These are phyloP conservation scores for Eucalyptus albens DNA, from an alignment of 345 rosid species.

Conservation along the genomic window DNA sequence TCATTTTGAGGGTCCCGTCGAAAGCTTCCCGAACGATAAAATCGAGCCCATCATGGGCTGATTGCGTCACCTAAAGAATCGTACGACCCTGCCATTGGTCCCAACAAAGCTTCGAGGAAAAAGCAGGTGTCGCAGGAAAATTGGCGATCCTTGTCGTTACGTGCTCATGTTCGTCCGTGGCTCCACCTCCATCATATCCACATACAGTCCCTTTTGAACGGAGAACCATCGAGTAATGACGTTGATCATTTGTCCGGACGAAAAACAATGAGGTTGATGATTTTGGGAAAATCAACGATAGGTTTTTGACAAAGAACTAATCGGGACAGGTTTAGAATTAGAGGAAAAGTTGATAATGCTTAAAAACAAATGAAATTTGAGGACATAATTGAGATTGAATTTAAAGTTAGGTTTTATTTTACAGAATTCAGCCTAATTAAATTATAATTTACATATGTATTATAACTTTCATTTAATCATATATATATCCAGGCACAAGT, in stretches of 20 bases:
- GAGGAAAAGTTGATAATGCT: neutral
- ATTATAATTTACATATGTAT: neutral
- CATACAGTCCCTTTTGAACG: neutral
- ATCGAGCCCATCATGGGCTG: neutral
- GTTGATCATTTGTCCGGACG: neutral
- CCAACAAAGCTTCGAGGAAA: neutral
- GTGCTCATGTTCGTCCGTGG: neutral
- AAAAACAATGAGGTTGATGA: neutral
- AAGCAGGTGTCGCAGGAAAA: neutral
- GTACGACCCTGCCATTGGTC: neutral
- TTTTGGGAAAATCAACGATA: neutral
- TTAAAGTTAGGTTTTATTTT: neutral
- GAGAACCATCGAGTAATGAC: neutral
- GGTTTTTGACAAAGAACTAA: neutral
- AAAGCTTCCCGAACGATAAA: neutral
- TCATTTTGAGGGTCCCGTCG: neutral
- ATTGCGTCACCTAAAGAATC: neutral
- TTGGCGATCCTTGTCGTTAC: neutral
- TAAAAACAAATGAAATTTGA: neutral
- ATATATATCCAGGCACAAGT: neutral
- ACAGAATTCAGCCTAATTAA: neutral
- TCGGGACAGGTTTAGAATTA: neutral
- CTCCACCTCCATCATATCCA: neutral
- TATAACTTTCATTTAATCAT: neutral
- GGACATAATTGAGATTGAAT: neutral